phyloP scores from a whole-genome alignment of 1,284 basidiomycete species.

The Boletus sp. region DNA sequence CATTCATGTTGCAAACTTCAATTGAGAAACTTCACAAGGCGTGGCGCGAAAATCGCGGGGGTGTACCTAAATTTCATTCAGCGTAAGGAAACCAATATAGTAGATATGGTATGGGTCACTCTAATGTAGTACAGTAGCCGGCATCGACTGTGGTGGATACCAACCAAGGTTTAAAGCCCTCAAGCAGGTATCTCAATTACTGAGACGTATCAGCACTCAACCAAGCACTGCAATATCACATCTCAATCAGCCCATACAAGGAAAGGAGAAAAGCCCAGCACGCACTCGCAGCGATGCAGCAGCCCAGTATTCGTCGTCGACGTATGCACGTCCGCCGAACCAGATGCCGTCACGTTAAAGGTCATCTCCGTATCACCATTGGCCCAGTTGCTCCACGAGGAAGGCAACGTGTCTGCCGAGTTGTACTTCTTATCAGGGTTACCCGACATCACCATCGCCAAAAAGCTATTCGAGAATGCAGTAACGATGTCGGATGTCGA shows the following conservation, averaged over 20 bases:
- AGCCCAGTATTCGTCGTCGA: constrained; percentile 11
- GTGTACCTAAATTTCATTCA: too few relatives aligned
- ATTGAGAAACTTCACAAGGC: too few relatives aligned
- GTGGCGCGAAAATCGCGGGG: too few relatives aligned
- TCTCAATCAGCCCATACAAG: constrained; percentile 1
- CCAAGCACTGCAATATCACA: constrained; percentile 13
- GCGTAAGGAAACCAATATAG: too few relatives aligned
- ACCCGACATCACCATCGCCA: constrained; percentile 19
- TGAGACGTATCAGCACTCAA: constrained; percentile 7
- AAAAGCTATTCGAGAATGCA: constrained; percentile 25
- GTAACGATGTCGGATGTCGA: constrained; percentile 16
- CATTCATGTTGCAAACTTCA: too few relatives aligned
- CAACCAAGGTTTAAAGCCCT: too few relatives aligned
- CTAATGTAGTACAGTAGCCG: too few relatives aligned
- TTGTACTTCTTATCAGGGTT: constrained; percentile 15
- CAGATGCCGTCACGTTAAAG: constrained; percentile 10
- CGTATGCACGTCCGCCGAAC: constrained; percentile 3
- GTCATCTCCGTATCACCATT: constrained; percentile 8
- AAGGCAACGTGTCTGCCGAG: constrained; percentile 17
- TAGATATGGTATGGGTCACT: too few relatives aligned
- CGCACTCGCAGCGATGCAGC: constrained; percentile 23
- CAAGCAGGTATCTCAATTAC: background rate
- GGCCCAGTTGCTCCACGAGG: constrained; percentile 15
- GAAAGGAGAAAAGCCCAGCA: background rate
- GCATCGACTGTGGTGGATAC: too few relatives aligned